Conservation (phyloP, 768 basidiomycete genomes). For the Tylopilus intermedius region DNA sequence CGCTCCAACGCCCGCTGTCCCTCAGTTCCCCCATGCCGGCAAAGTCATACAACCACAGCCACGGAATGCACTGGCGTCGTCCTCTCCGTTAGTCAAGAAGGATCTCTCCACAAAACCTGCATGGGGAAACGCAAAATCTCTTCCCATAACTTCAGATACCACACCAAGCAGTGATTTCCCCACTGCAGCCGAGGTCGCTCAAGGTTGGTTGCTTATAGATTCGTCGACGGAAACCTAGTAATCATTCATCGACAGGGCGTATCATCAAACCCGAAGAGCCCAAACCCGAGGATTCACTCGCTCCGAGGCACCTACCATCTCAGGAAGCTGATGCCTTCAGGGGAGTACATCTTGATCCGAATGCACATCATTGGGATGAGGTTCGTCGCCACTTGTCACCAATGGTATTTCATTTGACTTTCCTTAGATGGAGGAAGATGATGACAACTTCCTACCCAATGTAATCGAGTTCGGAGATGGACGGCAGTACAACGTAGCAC, state of each 20-base stretch:
- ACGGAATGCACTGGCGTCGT: constrained; percentile 33
- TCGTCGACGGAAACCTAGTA: constrained; percentile 4
- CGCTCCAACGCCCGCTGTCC: constrained; percentile 37
- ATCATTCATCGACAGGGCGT: constrained; percentile 20
- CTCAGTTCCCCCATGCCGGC: constrained; percentile 52
- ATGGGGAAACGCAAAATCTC: constrained; percentile 62
- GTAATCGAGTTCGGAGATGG: constrained; percentile 97
- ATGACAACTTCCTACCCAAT: constrained; percentile 81
- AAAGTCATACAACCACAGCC: constrained; percentile 67
- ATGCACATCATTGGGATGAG: constrained; percentile 97
- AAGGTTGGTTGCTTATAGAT: constrained; percentile 46
- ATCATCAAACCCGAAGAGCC: constrained; percentile 28
- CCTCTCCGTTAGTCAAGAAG: constrained; percentile 33
- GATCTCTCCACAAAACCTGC: constrained; percentile 47
- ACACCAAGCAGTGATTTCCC: constrained; percentile 73
- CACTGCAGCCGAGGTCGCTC: constrained; percentile 92
- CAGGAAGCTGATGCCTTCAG: constrained; percentile 93
- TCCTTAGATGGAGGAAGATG: constrained; percentile 81
- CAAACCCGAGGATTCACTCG: constrained; percentile 50
- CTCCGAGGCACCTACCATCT: constrained; percentile 52
- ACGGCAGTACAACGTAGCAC: constrained; percentile 79
- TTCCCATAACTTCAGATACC: constrained; percentile 34
- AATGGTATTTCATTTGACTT: constrained; percentile 3
- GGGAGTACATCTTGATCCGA: constrained; percentile 89
- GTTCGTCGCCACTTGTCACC: constrained; percentile 43